Evolutionary conservation across 345 rosid genomes (phyloP), one percentile per base, ranked within the genome.

Genomic region (Luvunga scandens): DNA sequence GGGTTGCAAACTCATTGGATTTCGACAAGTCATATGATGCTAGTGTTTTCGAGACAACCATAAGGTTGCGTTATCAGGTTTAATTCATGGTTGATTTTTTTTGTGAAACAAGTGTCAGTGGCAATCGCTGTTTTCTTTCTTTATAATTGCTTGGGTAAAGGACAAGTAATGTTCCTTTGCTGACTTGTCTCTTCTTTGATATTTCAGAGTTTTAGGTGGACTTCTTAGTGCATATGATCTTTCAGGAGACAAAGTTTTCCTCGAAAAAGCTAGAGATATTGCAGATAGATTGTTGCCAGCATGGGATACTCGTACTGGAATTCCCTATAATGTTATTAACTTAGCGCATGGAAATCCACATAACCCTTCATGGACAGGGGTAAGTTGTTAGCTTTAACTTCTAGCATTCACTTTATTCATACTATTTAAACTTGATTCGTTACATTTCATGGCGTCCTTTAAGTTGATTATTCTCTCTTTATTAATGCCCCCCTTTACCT

Each of bases 21-120:
- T 94, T 94, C 73, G 85, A 94, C 87, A 97, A 93, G 90, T 88
- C 91, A 80, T 91, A 94, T 73, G 98, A 91, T 67, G 99, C 98
- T 73, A 97, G 98, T 80, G 97, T 97, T 79, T 97, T 94, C 66
- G 98, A 94, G 88, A 97, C 99, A 89, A 94, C 99, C 90, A 97
- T 97, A 91, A 97, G 99, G 99, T 94, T 86, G 80, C 88, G 45
- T 88, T 86, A 84, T 77, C 85, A 92, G 91, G 95, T 94, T 94
- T 91, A 91, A 84, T 82, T 39, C 86, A 76, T 83, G 79, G 81
- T 83, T 83, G 56, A 79, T 76, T 82, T 83, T 81, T 8, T 78
- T 65, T 66, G 42, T 62, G 78, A 76, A 76, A 72, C 60, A 48
- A 63, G 24, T 31, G 36, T 72, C 21, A 45, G 28, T 24, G 75